Base-by-base conservation (phyloP, 1,284 basidiomycete species). In the Rugosomyces carneus region DNA sequence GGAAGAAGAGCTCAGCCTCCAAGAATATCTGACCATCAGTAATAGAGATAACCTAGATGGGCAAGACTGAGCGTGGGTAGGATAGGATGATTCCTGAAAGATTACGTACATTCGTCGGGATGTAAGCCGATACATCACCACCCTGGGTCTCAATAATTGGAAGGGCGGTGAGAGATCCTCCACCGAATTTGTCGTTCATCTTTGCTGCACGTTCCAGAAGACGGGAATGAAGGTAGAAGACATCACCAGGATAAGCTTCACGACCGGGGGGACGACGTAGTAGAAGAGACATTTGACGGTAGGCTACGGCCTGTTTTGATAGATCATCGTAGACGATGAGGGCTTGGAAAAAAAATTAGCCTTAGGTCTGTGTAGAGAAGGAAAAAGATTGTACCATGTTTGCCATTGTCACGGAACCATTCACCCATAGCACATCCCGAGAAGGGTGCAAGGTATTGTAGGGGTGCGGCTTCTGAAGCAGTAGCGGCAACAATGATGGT, bases 341-440 rank as follows among this genome's bases (percentile, higher is more conserved):
- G 60, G 95, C 86, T 88, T 52, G 8, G 34, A 34, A 15, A 10
- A 62, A 52, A 10, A 62, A 52, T 29, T 58, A 54, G 40, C 7
- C 18, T 15, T 1, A 40, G 23, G 40, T 18, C 3, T 23, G 39
- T 23, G 40, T 34, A 24, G 32, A 31, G 35, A 19, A 48, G 50
- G 15, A 5, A 38, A 21, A 32, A 31, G 19, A 29, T 26, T 44
- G 34, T 59, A 85, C 85, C 82, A 60, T 89, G 87, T 72, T 91
- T 95, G 78, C 93, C 93, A 71, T 99, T 98, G 78, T 99, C 95
- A 78, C 95, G 93, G 95, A 99, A 99, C 95, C 95, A 99, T 78
- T 99, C 95, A 71, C 95, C 95, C 90, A 99, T 99, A 64, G 95
- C 94, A 73, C 92, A 95, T 57, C 95, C 95, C 61, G 95, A 95